These are phyloP conservation scores for Phytopythium chamaehyphon DNA, from an alignment of 352 stramenopile genomes.

Conservation along the genomic window DNA sequence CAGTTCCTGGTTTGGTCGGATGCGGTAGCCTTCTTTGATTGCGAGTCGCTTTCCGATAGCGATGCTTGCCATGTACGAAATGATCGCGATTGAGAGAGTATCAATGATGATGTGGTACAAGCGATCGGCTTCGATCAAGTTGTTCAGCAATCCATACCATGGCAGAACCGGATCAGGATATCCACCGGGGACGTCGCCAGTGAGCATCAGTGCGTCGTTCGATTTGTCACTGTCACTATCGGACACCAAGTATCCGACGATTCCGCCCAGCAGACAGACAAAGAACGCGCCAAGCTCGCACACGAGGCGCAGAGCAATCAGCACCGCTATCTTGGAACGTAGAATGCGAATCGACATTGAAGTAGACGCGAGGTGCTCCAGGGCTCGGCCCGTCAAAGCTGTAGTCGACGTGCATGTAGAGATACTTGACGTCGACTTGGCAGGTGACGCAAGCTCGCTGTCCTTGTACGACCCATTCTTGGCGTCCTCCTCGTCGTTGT, in stretches of 20 bases:
- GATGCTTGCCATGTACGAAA: conserved; percentile 90
- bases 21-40: conserved; percentile 68
- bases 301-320: conserved; percentile 38
- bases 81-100: conserved; percentile 73
- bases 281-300: conserved; percentile 62
- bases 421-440: conserved; percentile 30
- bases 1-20: conserved; percentile 80
- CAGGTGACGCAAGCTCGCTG: conserved; percentile 26
- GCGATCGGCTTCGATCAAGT: conserved; percentile 40
- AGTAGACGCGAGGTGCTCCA: conserved; percentile 23
- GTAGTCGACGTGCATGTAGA: conserved; percentile 36
- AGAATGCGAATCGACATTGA: conserved; percentile 37
- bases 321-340: conserved; percentile 39
- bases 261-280: conserved; percentile 67
- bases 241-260: conserved; percentile 32
- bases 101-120: conserved; percentile 61
- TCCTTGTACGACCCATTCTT: not conserved
- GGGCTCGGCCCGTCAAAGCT: conserved; percentile 22
- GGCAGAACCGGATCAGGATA: conserved; percentile 46
- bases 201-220: conserved; percentile 52
- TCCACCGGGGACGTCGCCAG: conserved; percentile 62
- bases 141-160: conserved; percentile 48
- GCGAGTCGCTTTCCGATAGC: conserved; percentile 86
- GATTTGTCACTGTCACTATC: conserved; percentile 9
- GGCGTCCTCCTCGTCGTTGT: not conserved